phyloP scores from a whole-genome alignment of 208 protist genomes.

The Porcisia deanei region DNA sequence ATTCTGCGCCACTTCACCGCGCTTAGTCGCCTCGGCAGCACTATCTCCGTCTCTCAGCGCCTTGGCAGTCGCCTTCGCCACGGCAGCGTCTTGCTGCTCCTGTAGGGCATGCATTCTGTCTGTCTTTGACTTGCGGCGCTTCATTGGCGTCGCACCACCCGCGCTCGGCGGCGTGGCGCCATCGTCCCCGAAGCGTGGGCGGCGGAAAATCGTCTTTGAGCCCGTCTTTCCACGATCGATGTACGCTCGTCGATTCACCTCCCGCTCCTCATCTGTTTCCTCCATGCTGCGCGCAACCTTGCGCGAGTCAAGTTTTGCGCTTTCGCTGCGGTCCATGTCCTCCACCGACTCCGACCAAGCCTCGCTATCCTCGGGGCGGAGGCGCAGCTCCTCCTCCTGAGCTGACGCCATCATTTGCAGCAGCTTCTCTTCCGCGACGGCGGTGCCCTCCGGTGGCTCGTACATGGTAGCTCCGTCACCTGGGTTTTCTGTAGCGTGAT shows the following conservation, averaged over 20 bases:
- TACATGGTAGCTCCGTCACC: slow-evolving; percentile 64
- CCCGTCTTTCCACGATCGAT: slow-evolving; percentile 89
- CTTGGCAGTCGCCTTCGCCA: slow-evolving; percentile 34
- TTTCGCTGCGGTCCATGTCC: slow-evolving; percentile 80
- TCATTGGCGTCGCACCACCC: slow-evolving; percentile 38
- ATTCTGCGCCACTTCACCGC: slow-evolving; percentile 51
- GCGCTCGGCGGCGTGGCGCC: slow-evolving; percentile 11
- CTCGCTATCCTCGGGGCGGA: slow-evolving; percentile 39
- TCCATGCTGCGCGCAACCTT: slow-evolving; percentile 88
- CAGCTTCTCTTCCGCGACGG: slow-evolving; percentile 70
- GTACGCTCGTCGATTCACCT: slow-evolving; percentile 79
- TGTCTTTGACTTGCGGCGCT: slow-evolving; percentile 55
- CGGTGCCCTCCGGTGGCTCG: slow-evolving; percentile 56
- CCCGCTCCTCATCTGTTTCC: slow-evolving; percentile 82
- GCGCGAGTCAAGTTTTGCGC: slow-evolving; percentile 40
- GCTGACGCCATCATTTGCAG: slow-evolving; percentile 80
- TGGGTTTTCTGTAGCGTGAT: slow-evolving; percentile 76
- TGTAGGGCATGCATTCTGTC: slow-evolving; percentile 79
- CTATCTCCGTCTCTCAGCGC: slow-evolving; percentile 38
- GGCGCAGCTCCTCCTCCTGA: slow-evolving; percentile 76
- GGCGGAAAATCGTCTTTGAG: slow-evolving; percentile 76
- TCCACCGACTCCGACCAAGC: slow-evolving; percentile 71
- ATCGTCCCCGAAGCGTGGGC: slow-evolving; percentile 43
- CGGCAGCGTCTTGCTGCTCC: slow-evolving; percentile 70
- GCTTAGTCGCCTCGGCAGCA: slow-evolving; percentile 30